A percentile compares a stretch with the other conserved stretches of the same genome.
Evolutionary conservation across 495 filamentous ascomycete genomes (phyloP).

Genomic region (Articulospora tetracladia): DNA sequence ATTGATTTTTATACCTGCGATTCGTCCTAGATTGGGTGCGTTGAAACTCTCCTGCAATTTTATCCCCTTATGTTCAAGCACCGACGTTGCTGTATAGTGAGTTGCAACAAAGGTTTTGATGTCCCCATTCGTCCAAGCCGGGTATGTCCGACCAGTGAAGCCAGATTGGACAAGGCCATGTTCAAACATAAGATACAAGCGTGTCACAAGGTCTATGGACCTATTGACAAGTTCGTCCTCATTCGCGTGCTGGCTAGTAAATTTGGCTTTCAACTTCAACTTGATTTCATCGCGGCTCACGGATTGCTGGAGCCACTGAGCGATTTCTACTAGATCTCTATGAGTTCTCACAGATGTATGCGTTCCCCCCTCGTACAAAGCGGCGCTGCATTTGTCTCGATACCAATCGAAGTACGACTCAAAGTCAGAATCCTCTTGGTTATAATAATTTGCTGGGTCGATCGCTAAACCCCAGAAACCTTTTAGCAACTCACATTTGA

Average conservation of each 20-base stretch:
- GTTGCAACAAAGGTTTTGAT: conserved; percentile 8
- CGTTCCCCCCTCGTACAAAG: not conserved
- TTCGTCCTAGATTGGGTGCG: conserved; percentile 26
- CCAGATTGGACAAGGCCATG: conserved; percentile 7
- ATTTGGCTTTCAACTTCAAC: not conserved
- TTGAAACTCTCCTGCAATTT: conserved; percentile 28
- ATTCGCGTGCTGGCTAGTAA: not conserved
- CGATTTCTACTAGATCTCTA: conserved; percentile 5
- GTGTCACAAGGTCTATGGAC: conserved; percentile 22
- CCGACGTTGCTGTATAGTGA: conserved; percentile 1
- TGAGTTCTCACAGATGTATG: conserved; percentile 6
- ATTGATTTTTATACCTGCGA: conserved; percentile 35
- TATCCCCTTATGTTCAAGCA: conserved; percentile 1
- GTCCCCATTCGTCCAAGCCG: conserved; percentile 16
- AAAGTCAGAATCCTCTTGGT: too few species aligned
- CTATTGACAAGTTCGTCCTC: not conserved
- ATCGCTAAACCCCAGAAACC: not conserved
- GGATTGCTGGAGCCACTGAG: conserved; percentile 2
- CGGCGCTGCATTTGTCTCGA: not conserved
- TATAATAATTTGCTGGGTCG: not conserved
- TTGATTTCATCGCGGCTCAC: not conserved
- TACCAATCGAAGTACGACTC: too few species aligned
- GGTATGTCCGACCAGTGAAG: not conserved
- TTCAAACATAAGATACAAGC: conserved; percentile 22
- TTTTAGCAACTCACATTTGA: not conserved